Percentiles rank a stretch among this genome's conserved stretches.
phyloP scores from a whole-genome alignment of 768 basidiomycete species.

The Psilocybe cubensis region DNA sequence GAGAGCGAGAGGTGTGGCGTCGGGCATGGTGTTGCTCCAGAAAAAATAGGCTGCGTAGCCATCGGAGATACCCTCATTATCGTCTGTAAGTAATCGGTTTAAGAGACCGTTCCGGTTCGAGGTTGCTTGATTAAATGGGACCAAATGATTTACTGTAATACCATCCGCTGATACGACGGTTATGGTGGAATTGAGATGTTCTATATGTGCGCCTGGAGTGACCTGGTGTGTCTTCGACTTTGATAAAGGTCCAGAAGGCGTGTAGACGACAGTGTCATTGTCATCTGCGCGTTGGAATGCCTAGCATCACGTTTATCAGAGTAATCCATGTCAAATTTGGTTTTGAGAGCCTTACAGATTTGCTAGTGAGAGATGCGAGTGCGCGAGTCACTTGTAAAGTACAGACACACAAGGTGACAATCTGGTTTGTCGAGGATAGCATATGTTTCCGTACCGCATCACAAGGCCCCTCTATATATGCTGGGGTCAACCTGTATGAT shows the following conservation, averaged over 20 bases:
- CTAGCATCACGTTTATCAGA: not conserved
- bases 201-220: conserved; percentile 19
- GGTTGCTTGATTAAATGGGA: conserved; percentile 1
- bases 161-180: conserved; percentile 17
- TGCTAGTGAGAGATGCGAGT: not conserved
- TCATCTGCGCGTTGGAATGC: not conserved
- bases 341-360: too few species aligned
- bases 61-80: too few species aligned
- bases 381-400: not conserved
- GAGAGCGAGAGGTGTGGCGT: conserved; percentile 14
- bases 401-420: too few species aligned
- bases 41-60: conserved; percentile 19
- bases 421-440: too few species aligned
- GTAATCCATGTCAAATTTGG: not conserved
- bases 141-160: conserved; percentile 16
- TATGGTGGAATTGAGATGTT: conserved; percentile 14
- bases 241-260: conserved; percentile 22
- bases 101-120: conserved; percentile 1
- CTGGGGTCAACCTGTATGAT: too few species aligned
- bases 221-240: conserved; percentile 17
- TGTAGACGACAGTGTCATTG: conserved; percentile 6
- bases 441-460: too few species aligned
- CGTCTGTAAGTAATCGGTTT: not conserved
- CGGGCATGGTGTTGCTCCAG: conserved; percentile 17
- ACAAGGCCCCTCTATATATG: too few species aligned